These are phyloP conservation scores for Wickerhamiella occidentalis DNA, from an alignment of 805 yeast genomes.

Conservation along the genomic window DNA sequence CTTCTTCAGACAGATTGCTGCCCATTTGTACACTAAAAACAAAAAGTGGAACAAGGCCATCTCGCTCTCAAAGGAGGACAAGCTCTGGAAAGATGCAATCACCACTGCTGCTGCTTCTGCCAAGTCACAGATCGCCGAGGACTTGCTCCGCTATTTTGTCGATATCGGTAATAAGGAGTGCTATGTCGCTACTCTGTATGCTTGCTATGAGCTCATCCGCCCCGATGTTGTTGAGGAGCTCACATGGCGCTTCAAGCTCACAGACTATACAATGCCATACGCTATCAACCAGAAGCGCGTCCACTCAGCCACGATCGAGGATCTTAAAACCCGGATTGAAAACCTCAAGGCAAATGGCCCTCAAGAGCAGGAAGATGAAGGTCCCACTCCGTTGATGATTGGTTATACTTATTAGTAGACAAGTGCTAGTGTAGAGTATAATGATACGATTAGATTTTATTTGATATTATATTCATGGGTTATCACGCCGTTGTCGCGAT, in stretches of 20 bases:
- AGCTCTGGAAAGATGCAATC: constrained; percentile 89
- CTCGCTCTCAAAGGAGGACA: constrained; percentile 78
- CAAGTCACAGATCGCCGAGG: constrained; percentile 73
- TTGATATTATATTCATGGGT: too few relatives aligned
- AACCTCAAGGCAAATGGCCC: constrained; percentile 46
- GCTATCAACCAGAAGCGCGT: constrained; percentile 75
- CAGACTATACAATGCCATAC: constrained; percentile 83
- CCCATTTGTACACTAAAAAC: constrained; percentile 82
- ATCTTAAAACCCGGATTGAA: constrained; percentile 56
- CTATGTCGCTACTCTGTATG: constrained; percentile 75
- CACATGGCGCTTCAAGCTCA: constrained; percentile 79
- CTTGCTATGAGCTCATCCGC: constrained; percentile 68
- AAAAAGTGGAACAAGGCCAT: constrained; percentile 88
- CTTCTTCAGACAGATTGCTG: constrained; percentile 94
- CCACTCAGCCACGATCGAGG: constrained; percentile 53
- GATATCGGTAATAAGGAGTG: constrained; percentile 96
- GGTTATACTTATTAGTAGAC: constrained; percentile 21
- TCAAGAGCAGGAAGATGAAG: constrained; percentile 40
- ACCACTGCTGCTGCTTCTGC: constrained; percentile 79
- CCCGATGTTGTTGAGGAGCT: constrained; percentile 79
- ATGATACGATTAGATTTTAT: background rate
- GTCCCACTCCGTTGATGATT: constrained; percentile 60
- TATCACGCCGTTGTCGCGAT: too few relatives aligned
- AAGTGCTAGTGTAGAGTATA: background rate
- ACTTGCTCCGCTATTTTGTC: constrained; percentile 78